phyloP scores from a whole-genome alignment of 306 rosid species.

The Prunus armeniaca region DNA sequence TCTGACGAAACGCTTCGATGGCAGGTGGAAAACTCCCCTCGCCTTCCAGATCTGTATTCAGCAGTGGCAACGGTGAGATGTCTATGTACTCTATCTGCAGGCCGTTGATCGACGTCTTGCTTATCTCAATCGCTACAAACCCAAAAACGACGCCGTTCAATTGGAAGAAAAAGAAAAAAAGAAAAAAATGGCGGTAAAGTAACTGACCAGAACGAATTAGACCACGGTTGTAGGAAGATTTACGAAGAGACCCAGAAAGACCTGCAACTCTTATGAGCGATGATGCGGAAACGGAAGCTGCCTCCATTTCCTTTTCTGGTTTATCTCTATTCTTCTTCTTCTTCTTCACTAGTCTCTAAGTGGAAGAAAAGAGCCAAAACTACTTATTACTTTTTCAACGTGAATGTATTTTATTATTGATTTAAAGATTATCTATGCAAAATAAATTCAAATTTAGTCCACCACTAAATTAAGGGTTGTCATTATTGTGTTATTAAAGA shows the following conservation, averaged over 20 bases:
- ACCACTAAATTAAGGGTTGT: no score
- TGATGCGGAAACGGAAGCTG: neutral
- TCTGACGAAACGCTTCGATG: conserved; percentile 60
- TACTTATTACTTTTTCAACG: no score
- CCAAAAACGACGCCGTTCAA: no score
- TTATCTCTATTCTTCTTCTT: no score
- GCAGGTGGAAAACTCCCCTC: conserved; percentile 47
- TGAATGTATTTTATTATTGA: no score
- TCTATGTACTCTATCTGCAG: conserved; percentile 61
- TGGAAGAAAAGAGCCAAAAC: no score
- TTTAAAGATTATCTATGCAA: no score
- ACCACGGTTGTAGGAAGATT: conserved; percentile 52
- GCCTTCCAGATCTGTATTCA: conserved; percentile 68
- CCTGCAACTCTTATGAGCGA: conserved; percentile 54
- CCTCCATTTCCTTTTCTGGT: conserved; percentile 20
- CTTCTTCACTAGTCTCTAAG: no score
- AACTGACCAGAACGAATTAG: conserved; percentile 59
- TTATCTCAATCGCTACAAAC: conserved; percentile 53
- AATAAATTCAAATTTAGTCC: no score
- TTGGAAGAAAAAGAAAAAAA: no score
- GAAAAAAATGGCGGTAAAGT: neutral
- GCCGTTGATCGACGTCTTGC: conserved; percentile 39
- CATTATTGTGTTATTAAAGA: no score
- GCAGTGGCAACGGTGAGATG: conserved; percentile 54
- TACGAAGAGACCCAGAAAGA: conserved; percentile 59